A percentile compares a stretch with the other conserved stretches of the same genome.
Conservation (phyloP, 2,329 filamentous ascomycete species). For the Berkeleyomyces basicola region DNA sequence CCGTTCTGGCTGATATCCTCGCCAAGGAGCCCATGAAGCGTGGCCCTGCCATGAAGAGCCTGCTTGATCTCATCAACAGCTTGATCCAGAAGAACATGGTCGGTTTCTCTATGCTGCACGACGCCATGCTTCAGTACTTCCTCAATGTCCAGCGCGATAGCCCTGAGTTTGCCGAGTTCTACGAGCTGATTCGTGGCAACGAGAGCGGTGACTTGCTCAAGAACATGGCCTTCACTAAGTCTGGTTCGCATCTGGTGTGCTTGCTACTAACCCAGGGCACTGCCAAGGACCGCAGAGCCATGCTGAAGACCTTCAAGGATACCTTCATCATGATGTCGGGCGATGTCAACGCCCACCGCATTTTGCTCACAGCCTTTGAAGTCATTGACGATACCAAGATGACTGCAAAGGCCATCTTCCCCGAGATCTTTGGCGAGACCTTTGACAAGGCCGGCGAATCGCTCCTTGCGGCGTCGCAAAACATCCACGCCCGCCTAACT, state of each 20-base stretch:
- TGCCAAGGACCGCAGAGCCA: slow-evolving; percentile 82
- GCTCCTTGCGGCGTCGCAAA: slow-evolving; percentile 45
- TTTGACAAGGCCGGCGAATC: slow-evolving; percentile 45
- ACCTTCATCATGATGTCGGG: slow-evolving; percentile 72
- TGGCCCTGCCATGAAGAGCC: slow-evolving; percentile 67
- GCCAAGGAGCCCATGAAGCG: slow-evolving; percentile 69
- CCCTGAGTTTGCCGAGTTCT: slow-evolving; percentile 70
- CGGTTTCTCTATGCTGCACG: slow-evolving; percentile 93
- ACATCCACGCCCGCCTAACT: slow-evolving; percentile 47
- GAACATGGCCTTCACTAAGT: slow-evolving; percentile 90
- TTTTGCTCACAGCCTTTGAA: slow-evolving; percentile 76
- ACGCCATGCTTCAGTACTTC: slow-evolving; percentile 96
- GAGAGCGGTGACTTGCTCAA: slow-evolving; percentile 80
- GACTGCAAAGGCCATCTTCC: slow-evolving; percentile 68
- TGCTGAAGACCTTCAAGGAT: slow-evolving; percentile 81
- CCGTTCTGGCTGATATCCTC: slow-evolving; percentile 61
- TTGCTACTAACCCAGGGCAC: slow-evolving; percentile 67
- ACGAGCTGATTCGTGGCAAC: slow-evolving; percentile 82
- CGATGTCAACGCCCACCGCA: slow-evolving; percentile 60
- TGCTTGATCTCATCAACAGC: slow-evolving; percentile 76
- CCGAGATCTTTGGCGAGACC: slow-evolving; percentile 65
- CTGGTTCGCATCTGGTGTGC: slow-evolving; percentile 67
- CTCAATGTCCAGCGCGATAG: slow-evolving; percentile 59
- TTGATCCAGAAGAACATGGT: slow-evolving; percentile 93
- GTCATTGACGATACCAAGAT: slow-evolving; percentile 90